A percentile compares a stretch with the other conserved stretches of the same genome.
phyloP scores from a whole-genome alignment of 1,139 yeast species.

The Yamadazyma dushanensis region DNA sequence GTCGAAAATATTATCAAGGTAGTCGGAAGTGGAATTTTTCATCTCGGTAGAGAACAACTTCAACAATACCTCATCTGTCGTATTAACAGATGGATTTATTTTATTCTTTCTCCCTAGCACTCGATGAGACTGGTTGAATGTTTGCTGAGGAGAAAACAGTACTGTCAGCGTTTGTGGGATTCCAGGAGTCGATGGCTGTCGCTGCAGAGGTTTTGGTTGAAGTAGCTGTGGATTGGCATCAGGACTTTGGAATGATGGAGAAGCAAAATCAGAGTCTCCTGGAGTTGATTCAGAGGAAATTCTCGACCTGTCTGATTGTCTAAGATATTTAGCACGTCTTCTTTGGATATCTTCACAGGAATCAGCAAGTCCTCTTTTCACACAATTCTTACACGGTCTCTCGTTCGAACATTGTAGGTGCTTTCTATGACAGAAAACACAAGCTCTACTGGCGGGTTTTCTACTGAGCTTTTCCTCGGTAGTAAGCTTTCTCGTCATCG shows the following conservation, averaged over 20 bases:
- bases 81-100: constrained; percentile 18
- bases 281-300: neutral
- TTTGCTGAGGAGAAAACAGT: constrained; percentile 2
- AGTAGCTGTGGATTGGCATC: neutral
- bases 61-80: constrained; percentile 39
- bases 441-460: constrained; percentile 66
- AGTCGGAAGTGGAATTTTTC: constrained; percentile 16
- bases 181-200: neutral
- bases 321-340: constrained; percentile 50
- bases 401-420: constrained; percentile 64
- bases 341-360: constrained; percentile 61
- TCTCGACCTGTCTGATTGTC: constrained; percentile 4
- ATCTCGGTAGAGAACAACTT: constrained; percentile 18
- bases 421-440: constrained; percentile 68
- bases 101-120: neutral
- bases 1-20: constrained; percentile 25
- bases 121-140: neutral
- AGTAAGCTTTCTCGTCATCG: constrained; percentile 63
- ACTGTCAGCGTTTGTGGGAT: neutral
- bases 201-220: neutral
- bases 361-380: constrained; percentile 56
- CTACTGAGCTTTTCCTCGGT: constrained; percentile 52
- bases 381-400: constrained; percentile 71
- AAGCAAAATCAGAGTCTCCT: neutral
- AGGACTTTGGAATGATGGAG: neutral